Evolutionary conservation across 306 rosid genomes (phyloP).

Genomic region (Comarum palustre): DNA sequence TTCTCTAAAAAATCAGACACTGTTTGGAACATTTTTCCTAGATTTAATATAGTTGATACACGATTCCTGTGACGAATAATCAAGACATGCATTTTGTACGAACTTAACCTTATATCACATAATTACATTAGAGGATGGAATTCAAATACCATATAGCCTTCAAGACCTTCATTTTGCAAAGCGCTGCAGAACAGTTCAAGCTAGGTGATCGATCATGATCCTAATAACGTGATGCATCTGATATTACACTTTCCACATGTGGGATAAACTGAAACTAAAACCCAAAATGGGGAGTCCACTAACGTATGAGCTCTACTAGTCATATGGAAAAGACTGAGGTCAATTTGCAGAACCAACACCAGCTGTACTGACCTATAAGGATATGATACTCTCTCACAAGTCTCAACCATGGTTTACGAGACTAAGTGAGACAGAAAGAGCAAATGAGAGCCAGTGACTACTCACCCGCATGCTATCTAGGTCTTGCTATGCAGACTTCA

Average conservation of each 20-base stretch:
- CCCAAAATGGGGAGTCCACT: slow-evolving; percentile 46
- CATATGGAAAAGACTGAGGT: background rate
- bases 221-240: background rate
- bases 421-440: slow-evolving; percentile 24
- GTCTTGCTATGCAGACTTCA: background rate
- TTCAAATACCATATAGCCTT: too few relatives aligned
- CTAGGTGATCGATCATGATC: too few relatives aligned
- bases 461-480: background rate
- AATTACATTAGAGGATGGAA: too few relatives aligned
- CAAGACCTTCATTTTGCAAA: too few relatives aligned
- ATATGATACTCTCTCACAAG: background rate
- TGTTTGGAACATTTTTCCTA: too few relatives aligned
- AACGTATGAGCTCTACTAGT: slow-evolving; percentile 11
- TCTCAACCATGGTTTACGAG: slow-evolving; percentile 12
- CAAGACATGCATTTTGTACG: too few relatives aligned
- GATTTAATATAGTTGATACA: too few relatives aligned
- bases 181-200: too few relatives aligned
- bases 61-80: too few relatives aligned
- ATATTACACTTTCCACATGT: background rate
- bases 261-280: background rate
- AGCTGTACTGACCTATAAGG: slow-evolving; percentile 16
- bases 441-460: slow-evolving; percentile 18
- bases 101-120: too few relatives aligned
- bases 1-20: too few relatives aligned
- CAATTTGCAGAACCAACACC: slow-evolving; percentile 35